A percentile compares a stretch with the other conserved stretches of the same genome.
Evolutionary conservation across 441 rosid genomes (phyloP).

Genomic region (Breynia disticha): DNA sequence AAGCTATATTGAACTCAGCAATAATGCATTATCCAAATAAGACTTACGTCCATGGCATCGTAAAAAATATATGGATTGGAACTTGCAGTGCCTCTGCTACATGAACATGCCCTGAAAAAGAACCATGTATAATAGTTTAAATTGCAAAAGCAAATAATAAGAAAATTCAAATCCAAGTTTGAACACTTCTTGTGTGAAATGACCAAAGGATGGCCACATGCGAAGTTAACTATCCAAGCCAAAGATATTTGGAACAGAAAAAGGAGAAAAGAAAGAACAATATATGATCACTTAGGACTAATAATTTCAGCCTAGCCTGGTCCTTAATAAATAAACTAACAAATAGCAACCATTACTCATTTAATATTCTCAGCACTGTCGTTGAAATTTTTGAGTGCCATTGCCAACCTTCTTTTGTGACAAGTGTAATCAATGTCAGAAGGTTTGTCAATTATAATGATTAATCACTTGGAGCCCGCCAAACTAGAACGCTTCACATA

Average conservation of each 20-base stretch:
- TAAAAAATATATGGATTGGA: slow-evolving; percentile 94
- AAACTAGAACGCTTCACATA: no score
- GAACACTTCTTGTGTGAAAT: background rate
- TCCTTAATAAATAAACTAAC: background rate
- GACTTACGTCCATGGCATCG: slow-evolving; percentile 99
- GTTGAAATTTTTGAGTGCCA: no score
- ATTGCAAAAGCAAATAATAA: slow-evolving; percentile 7
- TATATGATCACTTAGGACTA: no score
- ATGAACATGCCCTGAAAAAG: slow-evolving; percentile 74
- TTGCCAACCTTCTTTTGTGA: no score
- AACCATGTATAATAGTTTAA: slow-evolving; percentile 22
- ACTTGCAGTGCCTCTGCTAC: slow-evolving; percentile 91
- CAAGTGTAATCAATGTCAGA: no score
- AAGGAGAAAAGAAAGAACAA: background rate
- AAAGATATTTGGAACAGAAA: background rate
- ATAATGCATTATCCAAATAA: slow-evolving; percentile 39
- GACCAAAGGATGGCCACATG: background rate
- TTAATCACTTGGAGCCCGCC: no score
- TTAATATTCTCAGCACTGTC: no score
- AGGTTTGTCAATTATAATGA: no score
- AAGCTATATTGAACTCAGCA: slow-evolving; percentile 18
- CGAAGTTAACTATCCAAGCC: background rate
- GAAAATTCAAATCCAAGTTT: slow-evolving; percentile 7
- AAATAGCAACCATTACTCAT: no score
- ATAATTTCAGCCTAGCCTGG: no score